Percentiles rank a stretch among this genome's conserved stretches.
These are phyloP conservation scores for Blastobotrys parvus DNA, from an alignment of 805 yeast genomes.

Conservation along the genomic window DNA sequence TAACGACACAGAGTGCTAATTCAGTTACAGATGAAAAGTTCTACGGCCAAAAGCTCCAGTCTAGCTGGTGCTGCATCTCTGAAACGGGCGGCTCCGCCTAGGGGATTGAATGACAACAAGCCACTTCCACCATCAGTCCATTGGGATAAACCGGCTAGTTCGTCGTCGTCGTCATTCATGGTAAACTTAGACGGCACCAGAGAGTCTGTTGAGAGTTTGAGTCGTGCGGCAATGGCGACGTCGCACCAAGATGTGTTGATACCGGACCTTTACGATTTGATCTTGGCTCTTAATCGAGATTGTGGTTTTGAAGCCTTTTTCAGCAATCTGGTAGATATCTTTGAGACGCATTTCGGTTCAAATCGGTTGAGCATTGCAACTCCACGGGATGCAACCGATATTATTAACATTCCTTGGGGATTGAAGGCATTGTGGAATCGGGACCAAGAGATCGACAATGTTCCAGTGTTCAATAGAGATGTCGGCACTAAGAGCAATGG, in stretches of 20 bases:
- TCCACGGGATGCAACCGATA: conserved; percentile 27
- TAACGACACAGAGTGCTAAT: too few relatives aligned
- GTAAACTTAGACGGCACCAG: background rate
- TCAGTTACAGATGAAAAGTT: too few relatives aligned
- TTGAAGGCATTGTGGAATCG: conserved; percentile 25
- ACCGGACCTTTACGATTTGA: conserved; percentile 13
- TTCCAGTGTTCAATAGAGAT: conserved; percentile 3
- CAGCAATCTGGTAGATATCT: conserved; percentile 18
- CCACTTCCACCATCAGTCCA: background rate
- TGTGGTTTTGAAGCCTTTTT: conserved; percentile 23
- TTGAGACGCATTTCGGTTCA: conserved; percentile 22
- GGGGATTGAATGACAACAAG: too few relatives aligned
- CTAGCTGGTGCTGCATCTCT: too few relatives aligned
- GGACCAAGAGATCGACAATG: conserved; percentile 2
- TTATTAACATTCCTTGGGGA: conserved; percentile 28
- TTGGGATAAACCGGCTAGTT: conserved; percentile 2
- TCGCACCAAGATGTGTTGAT: background rate
- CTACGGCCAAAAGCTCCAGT: too few relatives aligned
- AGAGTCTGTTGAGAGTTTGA: too few relatives aligned
- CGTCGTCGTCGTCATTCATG: background rate
- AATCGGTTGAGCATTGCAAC: conserved; percentile 21
- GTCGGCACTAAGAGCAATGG: background rate
- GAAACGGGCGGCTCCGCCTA: too few relatives aligned
- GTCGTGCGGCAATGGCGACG: too few relatives aligned
- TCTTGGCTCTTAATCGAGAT: conserved; percentile 15